Base-by-base conservation (phyloP, 2,329 filamentous ascomycete species). In the Penicillium sp. region DNA sequence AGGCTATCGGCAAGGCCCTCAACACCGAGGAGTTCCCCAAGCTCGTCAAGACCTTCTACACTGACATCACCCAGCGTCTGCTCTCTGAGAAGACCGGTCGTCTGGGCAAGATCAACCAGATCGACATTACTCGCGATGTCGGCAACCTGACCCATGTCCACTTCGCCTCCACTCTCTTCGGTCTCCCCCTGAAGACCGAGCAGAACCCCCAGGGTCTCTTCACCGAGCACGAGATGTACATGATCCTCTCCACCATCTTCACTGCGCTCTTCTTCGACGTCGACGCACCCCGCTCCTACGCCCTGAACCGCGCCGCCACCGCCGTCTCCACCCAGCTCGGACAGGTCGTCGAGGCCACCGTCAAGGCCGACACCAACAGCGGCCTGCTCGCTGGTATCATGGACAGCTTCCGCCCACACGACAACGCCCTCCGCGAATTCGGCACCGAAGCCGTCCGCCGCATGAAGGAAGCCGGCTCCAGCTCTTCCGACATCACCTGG, bases 1-100 rank as follows among this genome's bases (percentile, higher is more conserved):
- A 81, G 58, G 76, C 79, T 57, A 79, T 88, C 70, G 77, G 77
- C 29, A 78, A 83, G 53, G 78, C 86, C 8, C 73, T 91, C 1
- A 86, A 85, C 69, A 78, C 81, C 40, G 82, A 83, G 10, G 79
- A 83, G 43, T 91, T 88, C 82, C 75, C 83, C 38, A 72, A 77
- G 8, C 79, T 85, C 9, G 79, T 91, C 63, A 87, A 86, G 74
- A 72, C 75, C 0, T 92, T 91, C 65, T 92, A 89, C 68, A 78
- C 85, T 10, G 76, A 82, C 31, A 86, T 83, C 13, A 86, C 83
- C 1, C 75, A 83, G 47, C 75, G 81, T 27, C 78, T 94, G 2
- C 77, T 95, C 18, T 69, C 75, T 0, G 79, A 85, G 27, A 89
- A 90, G 69, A 84, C 83, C 42, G 89, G 85, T 71, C 81, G 79